These are phyloP conservation scores for Blastosporella zonata DNA, from an alignment of 1,284 basidiomycete species.

Conservation along the genomic window DNA sequence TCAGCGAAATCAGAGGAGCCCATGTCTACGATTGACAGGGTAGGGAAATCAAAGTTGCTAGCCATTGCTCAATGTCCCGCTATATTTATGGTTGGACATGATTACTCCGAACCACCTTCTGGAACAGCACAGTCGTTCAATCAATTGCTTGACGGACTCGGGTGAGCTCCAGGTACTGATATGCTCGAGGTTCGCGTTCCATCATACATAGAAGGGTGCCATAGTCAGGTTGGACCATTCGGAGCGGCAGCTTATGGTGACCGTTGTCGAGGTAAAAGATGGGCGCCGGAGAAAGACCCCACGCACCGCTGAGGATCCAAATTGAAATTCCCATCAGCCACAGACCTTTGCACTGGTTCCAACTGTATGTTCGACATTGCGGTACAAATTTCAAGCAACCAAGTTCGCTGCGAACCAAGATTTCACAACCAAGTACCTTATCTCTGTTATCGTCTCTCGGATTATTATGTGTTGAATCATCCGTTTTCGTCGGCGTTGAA, in stretches of 20 bases:
- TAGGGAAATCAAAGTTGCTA: constrained; percentile 2
- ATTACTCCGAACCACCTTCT: constrained; percentile 12
- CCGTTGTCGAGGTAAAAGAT: constrained; percentile 1
- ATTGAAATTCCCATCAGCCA: no score
- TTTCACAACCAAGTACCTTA: no score
- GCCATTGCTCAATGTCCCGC: not conserved
- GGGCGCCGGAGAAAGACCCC: constrained; percentile 1
- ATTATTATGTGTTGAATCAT: no score
- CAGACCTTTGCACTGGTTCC: no score
- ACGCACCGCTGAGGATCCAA: constrained; percentile 6
- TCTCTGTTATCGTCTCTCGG: no score
- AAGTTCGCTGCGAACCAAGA: no score
- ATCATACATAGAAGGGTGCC: constrained; percentile 3
- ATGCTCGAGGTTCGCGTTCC: not conserved
- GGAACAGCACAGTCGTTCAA: not conserved
- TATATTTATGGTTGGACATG: constrained; percentile 10
- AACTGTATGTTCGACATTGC: no score
- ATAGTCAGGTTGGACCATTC: constrained; percentile 10
- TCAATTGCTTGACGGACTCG: constrained; percentile 10
- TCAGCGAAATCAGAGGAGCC: constrained; percentile 1
- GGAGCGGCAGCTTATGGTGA: not conserved
- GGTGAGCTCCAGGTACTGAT: constrained; percentile 14
- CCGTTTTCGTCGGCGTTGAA: constrained; percentile 5
- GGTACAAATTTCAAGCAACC: no score
- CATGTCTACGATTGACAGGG: constrained; percentile 10